These are phyloP conservation scores for Colletotrichum incanum DNA, from an alignment of 2,329 filamentous ascomycete genomes.

Conservation along the genomic window DNA sequence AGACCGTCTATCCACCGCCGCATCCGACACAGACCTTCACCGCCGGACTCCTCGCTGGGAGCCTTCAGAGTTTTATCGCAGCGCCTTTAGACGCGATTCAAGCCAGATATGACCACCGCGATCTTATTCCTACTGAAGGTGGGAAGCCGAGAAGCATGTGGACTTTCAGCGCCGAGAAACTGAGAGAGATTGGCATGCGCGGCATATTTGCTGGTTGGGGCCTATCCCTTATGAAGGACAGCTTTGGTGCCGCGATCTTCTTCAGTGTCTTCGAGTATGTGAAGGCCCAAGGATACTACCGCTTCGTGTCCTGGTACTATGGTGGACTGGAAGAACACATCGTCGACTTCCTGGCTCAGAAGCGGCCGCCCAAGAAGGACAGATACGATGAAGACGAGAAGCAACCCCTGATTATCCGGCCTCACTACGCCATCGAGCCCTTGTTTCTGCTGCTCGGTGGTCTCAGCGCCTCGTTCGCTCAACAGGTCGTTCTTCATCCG, in stretches of 20 bases:
- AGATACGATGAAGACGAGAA: constrained; percentile 49
- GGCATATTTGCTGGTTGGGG: constrained; percentile 84
- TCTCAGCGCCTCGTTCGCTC: constrained; percentile 76
- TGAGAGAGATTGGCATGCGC: constrained; percentile 79
- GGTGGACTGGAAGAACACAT: constrained; percentile 69
- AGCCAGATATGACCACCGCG: constrained; percentile 76
- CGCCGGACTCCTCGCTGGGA: constrained; percentile 79
- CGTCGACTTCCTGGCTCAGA: constrained; percentile 64
- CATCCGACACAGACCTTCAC: constrained; percentile 75
- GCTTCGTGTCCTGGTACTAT: constrained; percentile 80
- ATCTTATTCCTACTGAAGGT: constrained; percentile 60
- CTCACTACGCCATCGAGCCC: constrained; percentile 83
- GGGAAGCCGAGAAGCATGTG: constrained; percentile 76
- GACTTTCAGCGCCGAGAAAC: constrained; percentile 75
- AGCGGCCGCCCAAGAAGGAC: constrained; percentile 54
- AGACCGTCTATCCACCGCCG: constrained; percentile 80
- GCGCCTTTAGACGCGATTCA: constrained; percentile 84
- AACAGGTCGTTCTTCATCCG: constrained; percentile 81
- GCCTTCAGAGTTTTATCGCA: constrained; percentile 79
- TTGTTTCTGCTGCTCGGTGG: constrained; percentile 80
- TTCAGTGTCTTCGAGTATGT: constrained; percentile 84
- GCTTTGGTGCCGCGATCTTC: constrained; percentile 79
- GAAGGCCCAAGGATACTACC: constrained; percentile 82
- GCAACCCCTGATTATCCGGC: constrained; percentile 71
- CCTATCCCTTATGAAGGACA: constrained; percentile 79